Evolutionary conservation across 768 basidiomycete genomes (phyloP), one percentile per base, ranked within the genome.

Genomic region (Rhizopogon roseolus): DNA sequence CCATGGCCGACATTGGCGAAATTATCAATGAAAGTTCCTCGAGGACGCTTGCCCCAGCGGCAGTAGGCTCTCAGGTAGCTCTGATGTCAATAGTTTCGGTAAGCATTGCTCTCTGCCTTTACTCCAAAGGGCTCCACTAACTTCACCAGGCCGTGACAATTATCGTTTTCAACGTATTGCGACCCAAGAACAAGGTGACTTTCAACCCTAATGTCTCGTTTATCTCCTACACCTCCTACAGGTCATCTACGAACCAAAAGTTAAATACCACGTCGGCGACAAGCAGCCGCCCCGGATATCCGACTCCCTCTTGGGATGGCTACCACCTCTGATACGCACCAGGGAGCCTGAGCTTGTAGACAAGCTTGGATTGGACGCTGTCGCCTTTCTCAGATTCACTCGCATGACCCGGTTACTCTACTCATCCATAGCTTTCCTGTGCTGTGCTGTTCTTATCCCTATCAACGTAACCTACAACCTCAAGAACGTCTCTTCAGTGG

Each of bases 241-340:
- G 92, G 81, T 91, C 57, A 83, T 94, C 54, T 96, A 96, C 64
- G 90, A 93, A 66, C 94, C 93, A 57, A 97, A 95, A 72, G 84
- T 91, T 71, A 95, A 95, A 70, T 95, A 93, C 65, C 90, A 91
- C 63, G 76, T 81, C 55, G 88, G 85, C 40, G 69, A 82, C 69
- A 91, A 91, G 66, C 73, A 78, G 27, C 91, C 90, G 29, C 91
- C 91, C 6, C 81, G 82, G 22, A 90, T 96, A 67, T 85, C 85
- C 38, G 85, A 89, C 67, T 85, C 88, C 1, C 67, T 96, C 43
- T 81, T 93, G 45, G 90, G 92, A 57, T 99, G 96, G 96, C 73
- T 98, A 0, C 85, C 87, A 7, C 94, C 94, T 1, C 81, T 98
- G 39, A 63, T 92, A 36, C 81, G 84, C 57, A 85, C 88, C 25